These are phyloP conservation scores for Mucor circinelloides DNA, from an alignment of 371 early-diverging fungal species.

Conservation along the genomic window DNA sequence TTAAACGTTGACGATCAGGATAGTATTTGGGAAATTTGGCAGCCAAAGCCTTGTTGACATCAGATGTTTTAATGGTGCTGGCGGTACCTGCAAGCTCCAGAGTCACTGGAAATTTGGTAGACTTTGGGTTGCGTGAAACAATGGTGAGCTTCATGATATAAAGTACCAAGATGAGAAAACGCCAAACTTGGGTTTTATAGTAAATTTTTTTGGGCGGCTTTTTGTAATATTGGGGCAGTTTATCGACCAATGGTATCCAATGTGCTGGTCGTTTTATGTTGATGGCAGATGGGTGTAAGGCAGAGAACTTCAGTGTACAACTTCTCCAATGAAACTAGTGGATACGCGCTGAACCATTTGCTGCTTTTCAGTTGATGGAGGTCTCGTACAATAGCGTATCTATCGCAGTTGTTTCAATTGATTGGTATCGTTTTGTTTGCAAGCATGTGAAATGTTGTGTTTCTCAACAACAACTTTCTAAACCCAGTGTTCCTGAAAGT, in stretches of 20 bases:
- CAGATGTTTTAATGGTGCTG: conserved; percentile 15
- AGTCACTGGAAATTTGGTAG: conserved; percentile 57
- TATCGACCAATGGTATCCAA: neutral
- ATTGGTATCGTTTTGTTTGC: neutral
- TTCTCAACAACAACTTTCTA: neutral
- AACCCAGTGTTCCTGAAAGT: neutral
- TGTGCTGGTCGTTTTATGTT: neutral
- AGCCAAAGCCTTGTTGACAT: conserved; percentile 52
- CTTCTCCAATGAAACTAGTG: neutral
- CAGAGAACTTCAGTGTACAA: neutral
- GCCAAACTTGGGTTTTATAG: conserved; percentile 2
- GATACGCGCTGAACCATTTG: neutral
- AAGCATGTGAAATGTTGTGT: neutral
- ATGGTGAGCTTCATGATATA: conserved; percentile 48
- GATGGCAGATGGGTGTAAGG: neutral
- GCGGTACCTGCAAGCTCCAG: conserved; percentile 60
- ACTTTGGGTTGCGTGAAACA: conserved; percentile 48
- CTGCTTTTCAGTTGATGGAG: neutral
- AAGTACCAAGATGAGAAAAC: conserved; percentile 3
- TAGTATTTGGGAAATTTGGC: conserved; percentile 64
- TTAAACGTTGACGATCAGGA: conserved; percentile 81
- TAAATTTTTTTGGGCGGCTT: conserved; percentile 1
- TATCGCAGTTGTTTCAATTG: neutral
- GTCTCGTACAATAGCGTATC: neutral
- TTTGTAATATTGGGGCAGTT: neutral